phyloP scores from a whole-genome alignment of 2,329 filamentous ascomycete species.

The Fusarium haematococcum region DNA sequence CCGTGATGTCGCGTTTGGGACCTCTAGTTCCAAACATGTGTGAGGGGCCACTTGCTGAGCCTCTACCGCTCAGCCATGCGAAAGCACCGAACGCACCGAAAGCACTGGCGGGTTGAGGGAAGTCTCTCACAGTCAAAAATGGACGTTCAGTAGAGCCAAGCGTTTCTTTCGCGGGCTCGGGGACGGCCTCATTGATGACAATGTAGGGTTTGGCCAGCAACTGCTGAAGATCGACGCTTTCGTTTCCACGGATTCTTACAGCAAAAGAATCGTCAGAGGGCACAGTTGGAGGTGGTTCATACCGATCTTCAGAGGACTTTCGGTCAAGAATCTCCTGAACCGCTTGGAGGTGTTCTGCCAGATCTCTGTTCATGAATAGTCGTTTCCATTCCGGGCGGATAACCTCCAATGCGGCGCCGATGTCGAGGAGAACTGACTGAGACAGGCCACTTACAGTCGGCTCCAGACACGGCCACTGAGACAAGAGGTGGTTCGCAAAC shows the following conservation, averaged over 20 bases:
- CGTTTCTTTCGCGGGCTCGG: background rate
- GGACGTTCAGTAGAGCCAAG: slow-evolving; percentile 10
- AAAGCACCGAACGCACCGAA: background rate
- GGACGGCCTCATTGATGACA: background rate
- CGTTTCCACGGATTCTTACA: slow-evolving; percentile 32
- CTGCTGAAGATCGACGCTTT: slow-evolving; percentile 30
- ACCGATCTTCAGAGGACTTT: slow-evolving; percentile 19
- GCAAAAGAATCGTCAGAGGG: slow-evolving; percentile 31
- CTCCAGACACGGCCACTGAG: slow-evolving; percentile 43
- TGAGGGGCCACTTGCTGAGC: background rate
- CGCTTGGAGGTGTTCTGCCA: slow-evolving; percentile 29
- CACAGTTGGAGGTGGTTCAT: slow-evolving; percentile 18
- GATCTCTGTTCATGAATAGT: slow-evolving; percentile 36
- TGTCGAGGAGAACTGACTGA: slow-evolving; percentile 34
- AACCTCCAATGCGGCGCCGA: slow-evolving; percentile 35
- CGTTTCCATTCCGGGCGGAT: slow-evolving; percentile 44
- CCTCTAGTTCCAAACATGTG: background rate
- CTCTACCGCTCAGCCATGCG: slow-evolving; percentile 9
- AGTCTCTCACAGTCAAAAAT: slow-evolving; percentile 16
- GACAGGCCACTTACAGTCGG: slow-evolving; percentile 29
- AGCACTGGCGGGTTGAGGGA: background rate
- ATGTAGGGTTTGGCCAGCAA: slow-evolving; percentile 32
- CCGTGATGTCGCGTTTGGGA: background rate
- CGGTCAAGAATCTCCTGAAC: slow-evolving; percentile 38
- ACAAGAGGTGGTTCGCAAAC: slow-evolving; percentile 37